Evolutionary conservation across 2,329 filamentous ascomycete species (phyloP).

Genomic region (Huntiella moniliformis): DNA sequence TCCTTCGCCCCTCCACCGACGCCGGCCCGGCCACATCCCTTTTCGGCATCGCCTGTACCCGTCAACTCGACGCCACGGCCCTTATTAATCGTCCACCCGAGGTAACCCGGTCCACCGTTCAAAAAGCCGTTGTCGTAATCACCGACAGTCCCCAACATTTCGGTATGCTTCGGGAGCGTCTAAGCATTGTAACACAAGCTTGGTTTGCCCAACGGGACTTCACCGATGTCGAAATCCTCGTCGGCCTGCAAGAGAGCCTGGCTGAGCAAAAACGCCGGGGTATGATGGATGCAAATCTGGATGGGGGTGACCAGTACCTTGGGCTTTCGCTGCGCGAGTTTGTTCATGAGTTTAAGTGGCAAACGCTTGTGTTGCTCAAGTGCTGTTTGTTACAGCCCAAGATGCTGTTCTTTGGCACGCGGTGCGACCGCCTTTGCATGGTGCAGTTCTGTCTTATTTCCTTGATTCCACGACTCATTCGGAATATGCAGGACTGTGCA

Average conservation of each 20-base stretch:
- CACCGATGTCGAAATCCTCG: constrained; percentile 72
- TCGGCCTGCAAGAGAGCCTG: constrained; percentile 80
- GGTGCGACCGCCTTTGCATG: constrained; percentile 91
- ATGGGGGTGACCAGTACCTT: constrained; percentile 69
- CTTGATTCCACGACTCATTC: constrained; percentile 78
- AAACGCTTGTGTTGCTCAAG: constrained; percentile 86
- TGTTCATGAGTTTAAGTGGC: constrained; percentile 84
- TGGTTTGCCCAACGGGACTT: constrained; percentile 97
- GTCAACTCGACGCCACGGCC: constrained; percentile 66
- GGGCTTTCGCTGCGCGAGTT: constrained; percentile 78
- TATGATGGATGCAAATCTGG: constrained; percentile 44
- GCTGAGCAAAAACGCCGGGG: constrained; percentile 44
- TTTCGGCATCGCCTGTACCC: constrained; percentile 89
- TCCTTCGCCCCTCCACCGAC: constrained; percentile 42
- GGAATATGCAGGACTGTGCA: constrained; percentile 83
- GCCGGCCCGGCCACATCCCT: constrained; percentile 51
- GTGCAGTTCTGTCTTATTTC: constrained; percentile 95
- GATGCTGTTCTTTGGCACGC: constrained; percentile 98
- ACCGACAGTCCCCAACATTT: constrained; percentile 81
- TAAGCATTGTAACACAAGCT: constrained; percentile 77
- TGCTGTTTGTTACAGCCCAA: constrained; percentile 87
- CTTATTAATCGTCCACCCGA: constrained; percentile 65
- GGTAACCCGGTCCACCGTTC: constrained; percentile 91
- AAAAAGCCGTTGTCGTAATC: constrained; percentile 94
- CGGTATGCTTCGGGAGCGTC: constrained; percentile 72